Percentiles rank a stretch among this genome's conserved stretches.
Evolutionary conservation across 768 basidiomycete genomes (phyloP).

Genomic region (Boletus fagicola): DNA sequence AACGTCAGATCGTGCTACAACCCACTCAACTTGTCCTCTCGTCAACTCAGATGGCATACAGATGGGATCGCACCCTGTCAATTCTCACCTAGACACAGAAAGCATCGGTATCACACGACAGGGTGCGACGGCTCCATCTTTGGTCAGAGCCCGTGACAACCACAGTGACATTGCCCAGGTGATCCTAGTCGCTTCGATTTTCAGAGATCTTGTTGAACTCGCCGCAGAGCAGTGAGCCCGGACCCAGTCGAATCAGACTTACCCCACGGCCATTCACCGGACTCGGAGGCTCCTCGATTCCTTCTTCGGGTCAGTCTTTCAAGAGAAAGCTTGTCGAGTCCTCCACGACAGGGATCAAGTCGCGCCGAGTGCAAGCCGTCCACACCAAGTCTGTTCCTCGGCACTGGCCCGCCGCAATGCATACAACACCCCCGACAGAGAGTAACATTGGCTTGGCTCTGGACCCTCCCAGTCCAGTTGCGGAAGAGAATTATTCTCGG

Average conservation of each 20-base stretch:
- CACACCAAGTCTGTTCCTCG: background rate
- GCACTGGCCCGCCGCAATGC: background rate
- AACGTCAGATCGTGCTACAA: background rate
- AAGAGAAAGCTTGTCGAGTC: background rate
- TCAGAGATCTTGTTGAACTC: constrained; percentile 2
- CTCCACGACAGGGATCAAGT: background rate
- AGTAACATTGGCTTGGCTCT: constrained; percentile 11
- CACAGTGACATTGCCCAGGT: constrained; percentile 9
- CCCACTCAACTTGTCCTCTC: constrained; percentile 1
- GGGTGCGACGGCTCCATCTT: background rate
- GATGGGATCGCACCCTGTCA: background rate
- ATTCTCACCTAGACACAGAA: background rate
- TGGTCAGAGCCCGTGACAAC: background rate
- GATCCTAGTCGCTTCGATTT: background rate
- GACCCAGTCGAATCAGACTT: constrained; percentile 5
- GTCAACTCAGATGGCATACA: background rate
- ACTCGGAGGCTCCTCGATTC: background rate
- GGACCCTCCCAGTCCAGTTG: background rate
- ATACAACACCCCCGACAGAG: background rate
- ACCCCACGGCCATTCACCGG: background rate
- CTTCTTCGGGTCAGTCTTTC: background rate
- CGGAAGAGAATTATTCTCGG: constrained; percentile 4
- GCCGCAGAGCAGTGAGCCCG: constrained; percentile 11
- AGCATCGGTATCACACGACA: background rate
- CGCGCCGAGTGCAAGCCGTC: background rate